These are phyloP conservation scores for Acorus calamus DNA, from an alignment of 106 monocot genomes.

Conservation along the genomic window DNA sequence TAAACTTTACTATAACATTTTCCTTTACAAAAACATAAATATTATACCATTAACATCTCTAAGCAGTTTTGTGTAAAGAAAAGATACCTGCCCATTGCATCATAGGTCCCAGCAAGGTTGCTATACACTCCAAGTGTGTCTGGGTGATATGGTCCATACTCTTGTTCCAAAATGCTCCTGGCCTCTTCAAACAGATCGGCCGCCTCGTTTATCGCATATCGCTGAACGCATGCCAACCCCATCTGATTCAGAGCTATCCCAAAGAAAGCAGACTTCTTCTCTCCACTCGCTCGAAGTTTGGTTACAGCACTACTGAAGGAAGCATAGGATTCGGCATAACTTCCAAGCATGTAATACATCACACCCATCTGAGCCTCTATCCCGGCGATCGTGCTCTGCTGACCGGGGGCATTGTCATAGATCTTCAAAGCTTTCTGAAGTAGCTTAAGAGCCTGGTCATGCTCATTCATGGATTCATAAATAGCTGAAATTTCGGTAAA, in stretches of 20 bases:
- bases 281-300: constrained; percentile 65
- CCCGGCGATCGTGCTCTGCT: constrained; percentile 79
- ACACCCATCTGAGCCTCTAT: constrained; percentile 93
- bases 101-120: constrained; percentile 94
- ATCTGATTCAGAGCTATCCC: constrained; percentile 89
- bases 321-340: constrained; percentile 50
- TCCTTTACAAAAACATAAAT: neutral
- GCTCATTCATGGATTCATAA: constrained; percentile 73
- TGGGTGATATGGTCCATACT: constrained; percentile 75
- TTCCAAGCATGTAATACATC: constrained; percentile 61
- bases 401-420: constrained; percentile 58
- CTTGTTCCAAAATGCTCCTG: constrained; percentile 56
- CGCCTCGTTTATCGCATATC: constrained; percentile 65
- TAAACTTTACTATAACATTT: too few relatives aligned
- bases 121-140: constrained; percentile 86
- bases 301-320: constrained; percentile 52
- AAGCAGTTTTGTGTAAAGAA: neutral
- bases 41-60: too few relatives aligned
- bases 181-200: constrained; percentile 79
- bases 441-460: constrained; percentile 72
- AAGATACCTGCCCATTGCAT: constrained; percentile 92
- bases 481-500: constrained; percentile 68
- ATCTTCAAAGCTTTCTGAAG: constrained; percentile 71
- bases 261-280: constrained; percentile 80
- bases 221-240: constrained; percentile 78